Evolutionary conservation across 179 eudicot genomes (phyloP), one percentile per base, ranked within the genome.

Genomic region (Sideroxylon spinosum): DNA sequence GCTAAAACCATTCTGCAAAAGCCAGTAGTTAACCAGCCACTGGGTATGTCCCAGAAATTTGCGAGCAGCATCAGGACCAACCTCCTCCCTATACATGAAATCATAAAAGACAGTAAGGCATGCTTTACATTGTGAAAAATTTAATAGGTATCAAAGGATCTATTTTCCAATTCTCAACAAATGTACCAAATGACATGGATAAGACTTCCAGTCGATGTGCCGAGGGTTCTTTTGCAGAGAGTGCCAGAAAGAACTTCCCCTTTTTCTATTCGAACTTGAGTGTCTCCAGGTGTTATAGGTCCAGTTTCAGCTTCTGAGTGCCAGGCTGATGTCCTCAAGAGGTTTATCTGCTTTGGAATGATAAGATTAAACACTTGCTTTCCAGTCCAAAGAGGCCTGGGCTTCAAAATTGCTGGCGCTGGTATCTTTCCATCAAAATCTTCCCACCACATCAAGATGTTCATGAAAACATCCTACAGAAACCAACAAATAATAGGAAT

Each of bases 11-110:
- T 91, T 80, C 85, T 97, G 99, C 79, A 97, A 73, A 77, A 97
- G 95, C 99, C 98, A 97, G 82, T 97, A 97, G 81, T 97, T 97
- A 44, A 97, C 97, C 80, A 97, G 98, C 99, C 99, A 97, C 87
- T 97, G 98, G 20, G 99, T 97, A 81, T 97, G 98, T 49, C 99
- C 99, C 81, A 97, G 81, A 82, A 97, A 97, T 81, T 94, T 97
- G 73, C 99, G 91, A 81, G 99, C 98, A 29, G 99, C 98, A 86
- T 97, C 99, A 60, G 99, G 99, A 46, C 99, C 99, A 77, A 97
- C 99, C 82, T 97, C 99, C 82, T 97, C 99, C 99, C 98, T 97
- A 86, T 22, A 84, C 49, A 76, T 28, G 71, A 68, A 62, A 44
- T 60, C 8, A 49, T 49, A 32, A 56, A 73, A 2, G 37, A 32